Evolutionary conservation across 2,329 filamentous ascomycete genomes (phyloP), one percentile per base, ranked within the genome.

Genomic region (Aspergillus glaucus): DNA sequence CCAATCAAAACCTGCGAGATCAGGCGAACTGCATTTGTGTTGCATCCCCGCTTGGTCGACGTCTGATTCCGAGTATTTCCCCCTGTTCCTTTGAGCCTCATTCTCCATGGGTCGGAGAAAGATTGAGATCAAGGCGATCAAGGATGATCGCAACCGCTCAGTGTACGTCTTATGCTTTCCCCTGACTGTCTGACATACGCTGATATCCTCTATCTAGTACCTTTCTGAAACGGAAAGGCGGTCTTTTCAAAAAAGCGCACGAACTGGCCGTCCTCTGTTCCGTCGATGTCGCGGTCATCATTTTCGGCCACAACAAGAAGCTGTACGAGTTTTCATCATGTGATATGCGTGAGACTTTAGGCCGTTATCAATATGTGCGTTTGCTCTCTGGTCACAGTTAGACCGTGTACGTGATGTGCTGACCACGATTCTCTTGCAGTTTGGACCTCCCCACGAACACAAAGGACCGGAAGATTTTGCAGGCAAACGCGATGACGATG

Each of bases 81-180:
- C 50, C 50, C 4, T 41, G 21, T 39, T 48, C 49, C 49, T 5
- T 41, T 22, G 34, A 45, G 43, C 47, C 41, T 48, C 36, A 32
- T 28, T 37, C 34, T 34, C 47, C 47, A 98, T 98, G 93, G 93
- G 93, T 71, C 86, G 93, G 72, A 85, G 93, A 80, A 98, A 98
- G 83, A 98, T 98, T 69, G 93, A 97, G 78, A 97, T 98, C 79
- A 96, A 96, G 76, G 89, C 92, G 61, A 97, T 97, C 79, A 96
- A 95, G 75, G 91, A 96, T 83, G 91, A 96, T 73, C 84, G 91
- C 64, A 96, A 96, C 69, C 89, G 91, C 69, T 95, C 91, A 64
- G 91, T 96, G 91, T 96, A 89, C 73, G 88, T 78, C 34, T 19
- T 6, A 14, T 24, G 28, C 21, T 32, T 32, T 21, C 14, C 10